Base-by-base conservation (phyloP, 768 basidiomycete species). In the Gloeostereum incarnatum region DNA sequence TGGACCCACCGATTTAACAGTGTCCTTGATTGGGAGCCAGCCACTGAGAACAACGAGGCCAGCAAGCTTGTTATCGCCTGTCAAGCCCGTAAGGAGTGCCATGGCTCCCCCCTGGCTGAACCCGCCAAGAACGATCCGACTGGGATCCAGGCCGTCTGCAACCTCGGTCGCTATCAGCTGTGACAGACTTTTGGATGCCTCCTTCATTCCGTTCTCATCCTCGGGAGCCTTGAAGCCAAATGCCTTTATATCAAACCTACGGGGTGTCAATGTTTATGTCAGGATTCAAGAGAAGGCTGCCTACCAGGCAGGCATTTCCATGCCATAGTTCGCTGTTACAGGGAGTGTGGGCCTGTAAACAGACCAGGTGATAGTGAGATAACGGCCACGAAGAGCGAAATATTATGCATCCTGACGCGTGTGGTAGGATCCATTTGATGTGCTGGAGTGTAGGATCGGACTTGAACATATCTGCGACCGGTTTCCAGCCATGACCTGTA, bases 381-480 rank as follows among this genome's bases (percentile, higher is more conserved):
- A 6, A 37, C 13, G 18, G 37, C 24, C 19, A 21, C 13, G 25
- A 36, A 27, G 36, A 19, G 42, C 33, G 38, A 18, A 38, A 35
- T 29, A 29, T 8, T 2, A 13, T 3, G 36, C 36, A 42, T 31
- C 64, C 77, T 63, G 63, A 84, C 69, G 85, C 81, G 57, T 88
- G 78, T 14, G 90, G 90, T 18, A 96, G 65, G 31, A 96, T 62
- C 87, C 89, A 97, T 66, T 93, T 92, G 43, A 93, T 65, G 52
- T 92, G 82, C 9, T 70, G 63, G 22, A 91, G 62, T 7, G 54
- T 65, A 24, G 68, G 53, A 44, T 78, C 69, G 1, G 37, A 36
- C 45, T 68, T 65, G 49, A 92, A 70, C 68, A 74, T 73, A 40
- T 78, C 69, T 17, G 83, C 83, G 24, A 91, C 75, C 8, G 81